Evolutionary conservation across 2,329 filamentous ascomycete species (phyloP).

Genomic region (Scedosporium aurantiacum): DNA sequence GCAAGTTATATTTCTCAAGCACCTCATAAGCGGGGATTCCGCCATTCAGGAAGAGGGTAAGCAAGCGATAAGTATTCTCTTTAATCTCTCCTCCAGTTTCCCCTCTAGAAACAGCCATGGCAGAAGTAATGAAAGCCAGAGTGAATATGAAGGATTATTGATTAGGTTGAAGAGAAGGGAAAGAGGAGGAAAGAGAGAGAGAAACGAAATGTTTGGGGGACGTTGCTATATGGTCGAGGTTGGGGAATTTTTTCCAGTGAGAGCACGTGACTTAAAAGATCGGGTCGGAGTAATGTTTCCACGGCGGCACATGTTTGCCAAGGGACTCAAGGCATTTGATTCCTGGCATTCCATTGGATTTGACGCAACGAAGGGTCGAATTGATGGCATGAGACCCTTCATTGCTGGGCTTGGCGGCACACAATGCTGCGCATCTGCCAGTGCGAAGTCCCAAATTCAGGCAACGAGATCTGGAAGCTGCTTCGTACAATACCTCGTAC

Average conservation of each 20-base stretch:
- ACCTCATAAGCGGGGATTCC: slow-evolving; percentile 9
- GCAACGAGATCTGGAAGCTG: too few species aligned
- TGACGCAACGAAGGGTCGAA: neutral
- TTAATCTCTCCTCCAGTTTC: slow-evolving; percentile 60
- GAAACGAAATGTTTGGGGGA: neutral
- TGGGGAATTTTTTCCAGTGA: neutral
- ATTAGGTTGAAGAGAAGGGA: slow-evolving; percentile 18
- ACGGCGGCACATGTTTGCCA: neutral
- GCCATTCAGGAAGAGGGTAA: slow-evolving; percentile 32
- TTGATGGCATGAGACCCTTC: too few species aligned
- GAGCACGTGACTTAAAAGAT: neutral
- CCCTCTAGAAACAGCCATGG: slow-evolving; percentile 49
- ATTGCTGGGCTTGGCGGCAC: too few species aligned
- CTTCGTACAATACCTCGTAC: too few species aligned
- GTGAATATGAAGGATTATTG: slow-evolving; percentile 53
- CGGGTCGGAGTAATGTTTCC: neutral
- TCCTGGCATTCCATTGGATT: neutral
- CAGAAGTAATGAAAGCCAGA: slow-evolving; percentile 40
- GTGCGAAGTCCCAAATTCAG: too few species aligned
- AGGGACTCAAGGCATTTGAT: neutral
- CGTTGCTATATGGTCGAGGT: neutral
- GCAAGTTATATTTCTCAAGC: slow-evolving; percentile 23
- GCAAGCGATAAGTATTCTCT: slow-evolving; percentile 5
- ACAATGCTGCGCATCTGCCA: too few species aligned
- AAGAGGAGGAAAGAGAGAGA: slow-evolving; percentile 11